These are phyloP conservation scores for Schizothecium vesticola DNA, from an alignment of 495 filamentous ascomycete genomes.

Conservation along the genomic window DNA sequence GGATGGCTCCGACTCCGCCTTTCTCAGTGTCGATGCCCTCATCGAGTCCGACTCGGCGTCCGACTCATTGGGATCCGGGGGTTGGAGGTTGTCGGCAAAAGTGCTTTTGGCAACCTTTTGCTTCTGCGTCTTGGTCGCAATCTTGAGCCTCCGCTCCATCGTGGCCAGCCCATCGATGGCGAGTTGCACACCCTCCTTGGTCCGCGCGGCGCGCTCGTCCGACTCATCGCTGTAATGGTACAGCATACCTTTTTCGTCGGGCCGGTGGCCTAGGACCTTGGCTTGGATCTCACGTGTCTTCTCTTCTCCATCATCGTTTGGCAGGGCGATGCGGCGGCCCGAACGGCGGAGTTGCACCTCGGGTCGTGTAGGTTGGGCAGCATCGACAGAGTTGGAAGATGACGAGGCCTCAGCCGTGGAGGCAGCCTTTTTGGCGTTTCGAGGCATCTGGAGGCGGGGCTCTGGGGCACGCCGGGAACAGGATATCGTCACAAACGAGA, in stretches of 20 bases:
- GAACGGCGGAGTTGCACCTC: slow-evolving; percentile 23
- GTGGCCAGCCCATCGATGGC: slow-evolving; percentile 27
- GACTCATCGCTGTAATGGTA: slow-evolving; percentile 2
- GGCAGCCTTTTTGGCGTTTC: not conserved
- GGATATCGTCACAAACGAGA: not conserved
- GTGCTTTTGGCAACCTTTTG: slow-evolving; percentile 21
- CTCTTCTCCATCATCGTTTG: slow-evolving; percentile 5
- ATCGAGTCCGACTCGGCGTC: not conserved
- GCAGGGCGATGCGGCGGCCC: slow-evolving; percentile 13
- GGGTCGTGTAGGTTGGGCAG: slow-evolving; percentile 8
- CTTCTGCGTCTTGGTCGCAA: slow-evolving; percentile 27
- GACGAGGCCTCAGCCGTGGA: not conserved
- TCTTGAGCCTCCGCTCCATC: slow-evolving; percentile 25
- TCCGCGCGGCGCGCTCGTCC: not conserved
- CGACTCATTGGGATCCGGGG: not conserved
- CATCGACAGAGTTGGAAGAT: not conserved
- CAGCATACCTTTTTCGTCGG: not conserved
- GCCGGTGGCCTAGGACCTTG: slow-evolving; percentile 14
- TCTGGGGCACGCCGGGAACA: not conserved
- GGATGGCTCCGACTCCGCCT: not conserved
- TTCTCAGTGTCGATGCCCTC: not conserved
- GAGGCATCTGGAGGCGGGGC: not conserved
- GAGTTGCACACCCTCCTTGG: slow-evolving; percentile 20
- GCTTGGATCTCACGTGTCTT: slow-evolving; percentile 11
- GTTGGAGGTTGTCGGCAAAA: not conserved